phyloP scores from a whole-genome alignment of 176 grass and related monocot genomes.

The Saccharum spontaneum region DNA sequence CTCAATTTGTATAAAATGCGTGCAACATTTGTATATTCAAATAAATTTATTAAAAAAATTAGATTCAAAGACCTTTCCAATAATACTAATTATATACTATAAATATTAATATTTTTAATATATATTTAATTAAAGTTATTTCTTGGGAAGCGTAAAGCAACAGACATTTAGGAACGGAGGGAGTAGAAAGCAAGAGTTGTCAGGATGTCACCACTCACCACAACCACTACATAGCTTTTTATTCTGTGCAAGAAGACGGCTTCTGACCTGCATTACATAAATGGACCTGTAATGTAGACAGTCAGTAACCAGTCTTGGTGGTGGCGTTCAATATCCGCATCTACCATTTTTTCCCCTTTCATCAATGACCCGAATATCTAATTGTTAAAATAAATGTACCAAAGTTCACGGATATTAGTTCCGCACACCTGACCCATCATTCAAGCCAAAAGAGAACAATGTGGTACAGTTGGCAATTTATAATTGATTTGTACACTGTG shows the following conservation, averaged over 20 bases:
- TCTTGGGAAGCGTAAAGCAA: too few species aligned
- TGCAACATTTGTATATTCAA: too few species aligned
- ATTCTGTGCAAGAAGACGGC: neutral
- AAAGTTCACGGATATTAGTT: conserved; percentile 7
- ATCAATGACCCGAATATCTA: conserved; percentile 14
- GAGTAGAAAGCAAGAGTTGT: conserved; percentile 4
- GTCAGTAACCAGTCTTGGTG: conserved; percentile 1
- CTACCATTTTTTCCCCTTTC: neutral
- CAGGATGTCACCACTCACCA: conserved; percentile 18
- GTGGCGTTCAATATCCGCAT: neutral
- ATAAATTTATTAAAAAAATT: too few species aligned
- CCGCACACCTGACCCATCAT: conserved; percentile 21
- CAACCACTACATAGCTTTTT: conserved; percentile 17
- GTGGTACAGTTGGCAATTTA: conserved; percentile 16
- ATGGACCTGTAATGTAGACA: neutral
- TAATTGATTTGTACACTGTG: neutral
- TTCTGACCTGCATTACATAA: neutral
- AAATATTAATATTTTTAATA: too few species aligned
- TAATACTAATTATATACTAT: too few species aligned
- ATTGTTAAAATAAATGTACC: conserved; percentile 8
- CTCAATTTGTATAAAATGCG: too few species aligned
- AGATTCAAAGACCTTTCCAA: too few species aligned
- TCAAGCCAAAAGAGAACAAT: conserved; percentile 26
- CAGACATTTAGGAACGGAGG: too few species aligned
- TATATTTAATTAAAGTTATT: too few species aligned